Evolutionary conservation across 2,329 filamentous ascomycete species (phyloP), one percentile per base, ranked within the genome.

Genomic region (Mycosphaerella sp.): DNA sequence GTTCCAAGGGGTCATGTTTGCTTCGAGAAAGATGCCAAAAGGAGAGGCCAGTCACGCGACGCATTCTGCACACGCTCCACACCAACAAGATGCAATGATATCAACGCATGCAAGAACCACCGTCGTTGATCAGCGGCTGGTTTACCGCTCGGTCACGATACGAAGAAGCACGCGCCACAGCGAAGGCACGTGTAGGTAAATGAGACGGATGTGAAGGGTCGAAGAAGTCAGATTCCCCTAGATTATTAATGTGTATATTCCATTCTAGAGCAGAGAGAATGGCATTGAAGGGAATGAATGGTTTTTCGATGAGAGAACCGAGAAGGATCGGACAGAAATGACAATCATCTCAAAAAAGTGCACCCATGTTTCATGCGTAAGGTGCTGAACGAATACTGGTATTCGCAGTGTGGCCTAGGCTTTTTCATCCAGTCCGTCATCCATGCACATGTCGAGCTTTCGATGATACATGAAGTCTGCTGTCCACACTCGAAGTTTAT

Each of bases 171-270:
- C 17, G n/a, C 34, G 32, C 34, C 44, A 28, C 21, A 18, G 44
- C 34, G 17, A 37, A 21, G 44, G 44, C 44, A 37, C 21, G 14
- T 25, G 16, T 12, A 4, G 39, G 32, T 27, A 21, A 8, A 25
- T 12, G n/a, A 14, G 44, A 27, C 10, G 18, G 21, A 34, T 34
- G 28, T 25, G 30, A 18, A 21, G 12, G 21, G 34, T 27, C 8
- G 18, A 35, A 27, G 44, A n/a, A 25, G 21, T 25, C 7, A 17
- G 32, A 28, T 25, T 39, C 21, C 25, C 17, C 39, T 48, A 35
- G 30, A 48, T 41, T 34, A 37, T 30, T 48, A 48, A 48, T 48
- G 44, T 48, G 36, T 45, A 45, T 45, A 40, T 48, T 48, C 37
- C 25, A 41, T 48, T 48, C 37, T 35, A 41, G 44, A 28, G 44